These are phyloP conservation scores for Zea mays DNA, from an alignment of 176 grass and related monocot species.

Conservation along the genomic window DNA sequence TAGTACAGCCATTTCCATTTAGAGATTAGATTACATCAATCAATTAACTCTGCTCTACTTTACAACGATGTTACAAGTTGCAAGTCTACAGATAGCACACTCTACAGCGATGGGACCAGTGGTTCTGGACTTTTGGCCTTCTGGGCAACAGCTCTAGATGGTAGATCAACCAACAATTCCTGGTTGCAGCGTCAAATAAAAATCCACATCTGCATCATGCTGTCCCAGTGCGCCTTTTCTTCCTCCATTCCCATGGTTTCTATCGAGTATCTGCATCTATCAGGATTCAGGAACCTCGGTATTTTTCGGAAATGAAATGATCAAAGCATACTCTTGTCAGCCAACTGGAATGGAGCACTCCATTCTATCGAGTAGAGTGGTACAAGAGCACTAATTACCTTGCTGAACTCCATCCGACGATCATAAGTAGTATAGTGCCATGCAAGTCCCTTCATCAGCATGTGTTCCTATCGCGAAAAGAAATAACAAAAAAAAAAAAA, in stretches of 20 bases:
- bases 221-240: constrained; percentile 33
- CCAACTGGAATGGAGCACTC: not conserved
- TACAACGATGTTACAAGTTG: not conserved
- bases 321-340: not conserved
- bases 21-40: not conserved
- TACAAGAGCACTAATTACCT: constrained; percentile 41
- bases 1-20: not conserved
- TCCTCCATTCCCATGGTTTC: constrained; percentile 94
- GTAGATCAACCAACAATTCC: not conserved
- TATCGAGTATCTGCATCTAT: not conserved
- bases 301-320: not conserved
- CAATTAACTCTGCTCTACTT: not conserved
- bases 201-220: not conserved
- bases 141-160: not conserved
- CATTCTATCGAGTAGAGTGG: not conserved
- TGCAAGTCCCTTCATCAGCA: constrained; percentile 82
- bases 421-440: constrained; percentile 86
- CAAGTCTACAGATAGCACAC: not conserved
- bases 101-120: not conserved
- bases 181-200: not conserved
- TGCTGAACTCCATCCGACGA: constrained; percentile 47
- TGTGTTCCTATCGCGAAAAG: constrained; percentile 50
- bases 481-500: not conserved
- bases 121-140: not conserved
- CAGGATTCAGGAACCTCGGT: constrained; percentile 24